phyloP scores from a whole-genome alignment of 129 eudicot genomes.

The Pittosporum tobira region DNA sequence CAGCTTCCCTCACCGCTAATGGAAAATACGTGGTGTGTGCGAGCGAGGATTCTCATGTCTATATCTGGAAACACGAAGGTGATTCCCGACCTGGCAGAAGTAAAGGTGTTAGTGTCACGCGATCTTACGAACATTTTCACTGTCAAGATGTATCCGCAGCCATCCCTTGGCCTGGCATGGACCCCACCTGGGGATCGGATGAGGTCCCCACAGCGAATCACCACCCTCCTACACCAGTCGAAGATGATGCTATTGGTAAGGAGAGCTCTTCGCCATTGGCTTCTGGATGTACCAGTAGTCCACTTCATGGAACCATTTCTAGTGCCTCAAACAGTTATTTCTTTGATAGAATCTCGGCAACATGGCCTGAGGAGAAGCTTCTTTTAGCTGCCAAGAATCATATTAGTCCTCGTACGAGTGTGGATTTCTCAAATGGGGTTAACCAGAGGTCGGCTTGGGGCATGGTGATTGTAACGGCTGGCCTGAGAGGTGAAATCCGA shows the following conservation, averaged over 20 bases:
- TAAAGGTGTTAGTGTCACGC: slow-evolving; percentile 69
- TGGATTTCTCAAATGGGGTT: slow-evolving; percentile 58
- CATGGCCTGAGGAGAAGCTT: slow-evolving; percentile 96
- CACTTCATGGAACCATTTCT: slow-evolving; percentile 59
- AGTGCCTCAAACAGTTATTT: slow-evolving; percentile 62
- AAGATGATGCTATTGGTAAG: slow-evolving; percentile 36
- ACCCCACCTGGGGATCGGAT: slow-evolving; percentile 45
- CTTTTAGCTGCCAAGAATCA: slow-evolving; percentile 41
- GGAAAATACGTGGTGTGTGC: slow-evolving; percentile 83
- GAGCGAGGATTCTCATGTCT: slow-evolving; percentile 89
- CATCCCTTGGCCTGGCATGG: slow-evolving; percentile 89
- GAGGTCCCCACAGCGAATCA: slow-evolving; percentile 43
- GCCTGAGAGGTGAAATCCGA: slow-evolving; percentile 76
- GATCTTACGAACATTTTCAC: slow-evolving; percentile 78
- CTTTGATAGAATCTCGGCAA: slow-evolving; percentile 77
- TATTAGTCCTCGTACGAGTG: slow-evolving; percentile 65
- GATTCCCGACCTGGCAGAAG: slow-evolving; percentile 69
- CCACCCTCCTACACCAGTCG: slow-evolving; percentile 71
- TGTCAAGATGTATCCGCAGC: slow-evolving; percentile 91
- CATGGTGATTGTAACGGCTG: slow-evolving; percentile 91
- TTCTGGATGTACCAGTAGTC: slow-evolving; percentile 45
- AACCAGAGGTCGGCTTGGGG: slow-evolving; percentile 82
- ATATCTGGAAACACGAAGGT: slow-evolving; percentile 86
- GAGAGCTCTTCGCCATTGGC: slow-evolving; percentile 43
- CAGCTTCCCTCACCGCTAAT: slow-evolving; percentile 66